Base-by-base conservation (phyloP, 805 yeast species). In the Yamadazyma phyllophila region DNA sequence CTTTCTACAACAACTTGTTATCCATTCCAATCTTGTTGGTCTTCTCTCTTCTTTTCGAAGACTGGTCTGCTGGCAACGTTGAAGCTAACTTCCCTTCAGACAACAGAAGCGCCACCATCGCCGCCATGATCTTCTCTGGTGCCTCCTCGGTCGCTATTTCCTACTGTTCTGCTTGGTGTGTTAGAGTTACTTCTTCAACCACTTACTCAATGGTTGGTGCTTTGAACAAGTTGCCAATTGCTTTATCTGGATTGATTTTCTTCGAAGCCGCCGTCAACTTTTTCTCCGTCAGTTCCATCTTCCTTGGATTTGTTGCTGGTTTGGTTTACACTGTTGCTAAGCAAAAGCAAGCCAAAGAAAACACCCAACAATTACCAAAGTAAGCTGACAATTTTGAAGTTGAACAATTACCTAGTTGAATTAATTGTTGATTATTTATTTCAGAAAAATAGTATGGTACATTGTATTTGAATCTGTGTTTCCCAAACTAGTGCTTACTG, bases 121-220 rank as follows among this genome's bases (percentile, higher is more conserved):
- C 83, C 37, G 83, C 89, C 58, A 91, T 94, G 96, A 60, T 94
- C 52, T 79, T 92, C 63, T 88, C 97, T 31, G 99, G 99, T 69
- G 80, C 88, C 57, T 85, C 96, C 37, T 85, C 97, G 27, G 96
- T 94, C 44, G 97, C 96, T 74, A 94, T 94, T 66, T 92, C 98
- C 37, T 94, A 94, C 81, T 89, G 97, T 71, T 90, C 98, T 10
- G 99, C 97, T 51, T 94, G 99, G 99, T 94, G 99, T 81, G 96
- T 94, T 55, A 88, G 99, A 75, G 98, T 94, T 53, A 94, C 99
- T 36, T 89, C 97, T 16, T 91, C 98, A 24, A 94, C 99, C 45
- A 94, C 99, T 45, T 94, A 94, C 76, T 89, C 97, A 44, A 94
- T 94, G 99, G 98, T 94, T 48, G 99, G 99, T 68, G 99, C 99